Conservation (phyloP, 1,284 basidiomycete genomes). For the Ustilago lituana region DNA sequence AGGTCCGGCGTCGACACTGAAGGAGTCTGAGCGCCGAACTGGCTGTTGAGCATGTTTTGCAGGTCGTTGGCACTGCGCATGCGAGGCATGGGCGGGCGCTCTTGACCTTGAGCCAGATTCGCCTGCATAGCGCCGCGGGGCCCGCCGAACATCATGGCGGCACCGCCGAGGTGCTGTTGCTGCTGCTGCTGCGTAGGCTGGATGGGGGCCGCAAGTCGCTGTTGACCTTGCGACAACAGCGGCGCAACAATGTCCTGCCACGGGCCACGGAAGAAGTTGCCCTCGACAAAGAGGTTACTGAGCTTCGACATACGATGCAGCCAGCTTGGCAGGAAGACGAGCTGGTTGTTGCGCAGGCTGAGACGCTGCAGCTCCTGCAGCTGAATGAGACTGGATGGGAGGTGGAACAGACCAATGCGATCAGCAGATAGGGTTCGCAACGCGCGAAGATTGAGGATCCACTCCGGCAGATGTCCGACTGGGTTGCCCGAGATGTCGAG, state of each 20-base stretch:
- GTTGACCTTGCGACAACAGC: slow-evolving; percentile 12
- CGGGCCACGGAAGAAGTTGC: slow-evolving; percentile 89
- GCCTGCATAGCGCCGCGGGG: slow-evolving; percentile 10
- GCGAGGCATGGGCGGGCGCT: slow-evolving; percentile 22
- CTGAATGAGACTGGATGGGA: slow-evolving; percentile 70
- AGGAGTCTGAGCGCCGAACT: slow-evolving; percentile 10
- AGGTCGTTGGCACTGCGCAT: slow-evolving; percentile 46
- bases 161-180: neutral
- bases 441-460: slow-evolving; percentile 78
- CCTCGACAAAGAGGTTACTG: slow-evolving; percentile 87
- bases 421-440: slow-evolving; percentile 90
- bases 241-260: slow-evolving; percentile 82
- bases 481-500: slow-evolving; percentile 92
- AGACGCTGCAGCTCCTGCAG: slow-evolving; percentile 82
- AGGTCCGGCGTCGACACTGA: slow-evolving; percentile 18
- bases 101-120: neutral
- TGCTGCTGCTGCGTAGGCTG: slow-evolving; percentile 8
- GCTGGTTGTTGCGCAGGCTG: slow-evolving; percentile 85
- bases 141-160: neutral
- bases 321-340: slow-evolving; percentile 92
- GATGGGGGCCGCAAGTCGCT: neutral
- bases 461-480: slow-evolving; percentile 71
- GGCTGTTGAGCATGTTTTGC: slow-evolving; percentile 16
- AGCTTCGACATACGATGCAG: slow-evolving; percentile 82
- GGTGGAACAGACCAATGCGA: slow-evolving; percentile 78